A percentile compares a stretch with the other conserved stretches of the same genome.
Conservation (phyloP, 148 eudicot species). For the Beta vulgaris region DNA sequence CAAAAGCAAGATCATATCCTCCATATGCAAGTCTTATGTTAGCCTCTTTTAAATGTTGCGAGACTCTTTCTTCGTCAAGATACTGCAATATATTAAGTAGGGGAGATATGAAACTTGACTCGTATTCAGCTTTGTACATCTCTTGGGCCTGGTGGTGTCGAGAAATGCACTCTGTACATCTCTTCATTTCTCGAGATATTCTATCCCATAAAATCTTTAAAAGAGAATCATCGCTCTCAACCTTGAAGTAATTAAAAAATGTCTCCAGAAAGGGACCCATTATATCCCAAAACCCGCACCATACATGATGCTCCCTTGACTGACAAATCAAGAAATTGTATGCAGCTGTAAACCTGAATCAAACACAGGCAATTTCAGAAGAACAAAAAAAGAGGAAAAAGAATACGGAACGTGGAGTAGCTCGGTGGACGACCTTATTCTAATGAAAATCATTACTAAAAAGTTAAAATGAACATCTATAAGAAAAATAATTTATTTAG, state of each 20-base stretch:
- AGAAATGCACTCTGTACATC: slow-evolving; percentile 80
- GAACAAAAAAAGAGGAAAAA: no score
- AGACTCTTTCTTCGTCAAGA: slow-evolving; percentile 89
- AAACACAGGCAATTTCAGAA: slow-evolving; percentile 16
- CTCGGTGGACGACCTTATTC: background rate
- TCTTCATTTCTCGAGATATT: slow-evolving; percentile 63
- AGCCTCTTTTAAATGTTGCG: slow-evolving; percentile 64
- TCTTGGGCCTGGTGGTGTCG: slow-evolving; percentile 90
- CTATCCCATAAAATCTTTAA: slow-evolving; percentile 78
- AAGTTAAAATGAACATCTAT: no score
- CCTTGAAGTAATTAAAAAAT: slow-evolving; percentile 75
- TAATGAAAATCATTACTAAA: no score
- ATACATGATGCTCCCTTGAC: slow-evolving; percentile 63
- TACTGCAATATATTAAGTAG: slow-evolving; percentile 63
- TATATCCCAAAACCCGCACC: slow-evolving; percentile 83
- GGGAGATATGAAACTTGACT: slow-evolving; percentile 65
- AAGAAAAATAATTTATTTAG: background rate
- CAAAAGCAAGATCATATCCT: slow-evolving; percentile 52
- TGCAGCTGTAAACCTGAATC: slow-evolving; percentile 82
- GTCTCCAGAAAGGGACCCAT: slow-evolving; percentile 95
- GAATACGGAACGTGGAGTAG: background rate
- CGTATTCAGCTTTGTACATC: slow-evolving; percentile 71
- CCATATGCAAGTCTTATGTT: slow-evolving; percentile 57
- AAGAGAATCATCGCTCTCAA: slow-evolving; percentile 64
- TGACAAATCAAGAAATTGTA: slow-evolving; percentile 63